Evolutionary conservation across 2,329 filamentous ascomycete species (phyloP).

Genomic region (Zasmidium angulare): DNA sequence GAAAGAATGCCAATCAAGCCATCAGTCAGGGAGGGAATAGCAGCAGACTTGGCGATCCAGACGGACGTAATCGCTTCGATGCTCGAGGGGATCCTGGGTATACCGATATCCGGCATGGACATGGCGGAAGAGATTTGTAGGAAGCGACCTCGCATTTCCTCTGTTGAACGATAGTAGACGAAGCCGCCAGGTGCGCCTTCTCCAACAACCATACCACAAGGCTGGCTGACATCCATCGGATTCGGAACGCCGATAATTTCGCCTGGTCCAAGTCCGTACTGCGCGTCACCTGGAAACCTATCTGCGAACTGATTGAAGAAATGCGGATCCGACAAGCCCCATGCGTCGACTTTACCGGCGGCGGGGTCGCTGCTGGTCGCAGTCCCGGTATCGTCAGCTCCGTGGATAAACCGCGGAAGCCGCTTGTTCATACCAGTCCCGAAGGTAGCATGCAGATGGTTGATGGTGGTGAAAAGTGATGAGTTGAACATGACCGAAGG

Average conservation of each 20-base stretch:
- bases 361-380: conserved; percentile 81
- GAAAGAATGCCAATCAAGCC: conserved; percentile 79
- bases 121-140: conserved; percentile 62
- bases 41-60: conserved; percentile 84
- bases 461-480: conserved; percentile 75
- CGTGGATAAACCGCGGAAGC: conserved; percentile 77
- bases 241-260: conserved; percentile 76
- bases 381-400: conserved; percentile 72
- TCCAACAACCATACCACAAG: conserved; percentile 78
- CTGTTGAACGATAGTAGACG: conserved; percentile 71
- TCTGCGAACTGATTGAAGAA: conserved; percentile 77
- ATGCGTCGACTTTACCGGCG: conserved; percentile 72
- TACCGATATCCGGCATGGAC: conserved; percentile 65
- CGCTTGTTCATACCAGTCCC: conserved; percentile 66
- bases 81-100: conserved; percentile 71
- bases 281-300: conserved; percentile 67
- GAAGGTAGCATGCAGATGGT: conserved; percentile 77
- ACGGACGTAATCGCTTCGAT: conserved; percentile 73
- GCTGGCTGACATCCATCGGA: conserved; percentile 85
- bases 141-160: conserved; percentile 75
- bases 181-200: conserved; percentile 84
- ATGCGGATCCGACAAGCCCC: conserved; percentile 76
- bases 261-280: conserved; percentile 76
- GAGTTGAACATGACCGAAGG: conserved; percentile 85
- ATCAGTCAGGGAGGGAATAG: conserved; percentile 69